These are phyloP conservation scores for Drechslerella coelobrocha DNA, from an alignment of 2,329 filamentous ascomycete genomes.

Conservation along the genomic window DNA sequence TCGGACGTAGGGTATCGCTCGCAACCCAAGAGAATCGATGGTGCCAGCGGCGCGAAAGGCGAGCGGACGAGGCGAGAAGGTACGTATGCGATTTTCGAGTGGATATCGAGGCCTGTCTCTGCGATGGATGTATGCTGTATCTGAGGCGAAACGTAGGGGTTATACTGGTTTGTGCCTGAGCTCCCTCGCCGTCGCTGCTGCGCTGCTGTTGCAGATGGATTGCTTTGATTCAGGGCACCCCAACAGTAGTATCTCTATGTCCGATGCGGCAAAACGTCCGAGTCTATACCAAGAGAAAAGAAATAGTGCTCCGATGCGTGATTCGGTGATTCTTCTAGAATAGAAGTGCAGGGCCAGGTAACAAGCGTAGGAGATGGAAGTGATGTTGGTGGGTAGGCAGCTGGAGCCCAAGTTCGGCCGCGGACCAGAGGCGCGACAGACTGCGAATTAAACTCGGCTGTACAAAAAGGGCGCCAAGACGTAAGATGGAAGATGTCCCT, in stretches of 20 bases:
- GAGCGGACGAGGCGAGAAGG: too few relatives aligned
- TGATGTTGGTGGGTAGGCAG: constrained; percentile 4
- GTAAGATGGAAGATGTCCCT: too few relatives aligned
- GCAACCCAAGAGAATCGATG: not conserved
- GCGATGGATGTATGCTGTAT: not conserved
- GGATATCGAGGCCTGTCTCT: not conserved
- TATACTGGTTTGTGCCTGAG: not conserved
- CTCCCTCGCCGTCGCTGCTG: not conserved
- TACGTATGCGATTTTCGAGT: not conserved
- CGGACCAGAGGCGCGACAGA: constrained; percentile 47
- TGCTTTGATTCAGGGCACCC: not conserved
- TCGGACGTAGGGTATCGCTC: not conserved
- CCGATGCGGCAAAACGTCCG: too few relatives aligned
- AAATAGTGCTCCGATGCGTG: too few relatives aligned
- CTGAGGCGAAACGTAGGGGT: not conserved
- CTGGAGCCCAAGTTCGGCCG: constrained; percentile 22
- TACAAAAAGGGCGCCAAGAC: constrained; percentile 11
- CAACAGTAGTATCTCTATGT: not conserved
- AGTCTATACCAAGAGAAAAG: too few relatives aligned
- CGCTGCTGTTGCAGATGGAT: not conserved
- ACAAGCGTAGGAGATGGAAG: too few relatives aligned
- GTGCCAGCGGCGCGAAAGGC: too few relatives aligned
- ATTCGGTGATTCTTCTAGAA: too few relatives aligned
- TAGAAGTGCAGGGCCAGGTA: too few relatives aligned
- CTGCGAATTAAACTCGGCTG: constrained; percentile 38